phyloP scores from a whole-genome alignment of 768 basidiomycete species.

The Myochromella boudieri region DNA sequence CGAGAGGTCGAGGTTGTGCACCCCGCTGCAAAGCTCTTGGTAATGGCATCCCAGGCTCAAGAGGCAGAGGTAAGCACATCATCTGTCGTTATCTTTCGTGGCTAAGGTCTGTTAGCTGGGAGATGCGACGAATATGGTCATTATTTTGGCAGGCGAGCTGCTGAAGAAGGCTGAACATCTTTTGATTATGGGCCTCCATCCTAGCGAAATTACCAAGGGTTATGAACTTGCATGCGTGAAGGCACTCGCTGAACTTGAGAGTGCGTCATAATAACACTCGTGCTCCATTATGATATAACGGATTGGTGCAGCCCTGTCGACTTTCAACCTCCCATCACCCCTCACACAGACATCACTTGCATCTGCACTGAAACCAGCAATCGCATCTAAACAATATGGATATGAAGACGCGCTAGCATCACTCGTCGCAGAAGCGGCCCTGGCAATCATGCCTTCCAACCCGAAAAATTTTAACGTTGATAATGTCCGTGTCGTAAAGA shows the following conservation, averaged over 20 bases:
- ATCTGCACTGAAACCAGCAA: constrained; percentile 82
- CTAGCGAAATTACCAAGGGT: constrained; percentile 92
- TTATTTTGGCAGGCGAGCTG: constrained; percentile 94
- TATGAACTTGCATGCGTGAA: constrained; percentile 90
- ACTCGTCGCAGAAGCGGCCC: constrained; percentile 90
- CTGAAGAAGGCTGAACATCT: constrained; percentile 92
- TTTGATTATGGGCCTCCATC: constrained; percentile 95
- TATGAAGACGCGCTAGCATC: constrained; percentile 79
- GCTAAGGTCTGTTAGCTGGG: constrained; percentile 68
- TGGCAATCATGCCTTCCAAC: constrained; percentile 88
- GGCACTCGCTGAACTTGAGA: constrained; percentile 84
- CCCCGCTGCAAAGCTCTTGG: constrained; percentile 97
- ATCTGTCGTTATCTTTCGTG: background rate
- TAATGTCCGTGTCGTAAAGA: constrained; percentile 97
- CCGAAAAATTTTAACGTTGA: constrained; percentile 96
- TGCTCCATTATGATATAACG: constrained; percentile 11
- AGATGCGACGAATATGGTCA: constrained; percentile 92
- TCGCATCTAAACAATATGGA: constrained; percentile 98
- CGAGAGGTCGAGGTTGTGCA: constrained; percentile 98
- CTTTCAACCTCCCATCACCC: constrained; percentile 67
- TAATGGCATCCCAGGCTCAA: constrained; percentile 97
- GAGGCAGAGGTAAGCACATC: constrained; percentile 75
- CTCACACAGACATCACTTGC: constrained; percentile 68
- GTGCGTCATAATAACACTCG: constrained; percentile 47
- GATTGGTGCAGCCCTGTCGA: constrained; percentile 58